Conservation (phyloP, 257 asterid genomes). For the Hygrophila difformis region DNA sequence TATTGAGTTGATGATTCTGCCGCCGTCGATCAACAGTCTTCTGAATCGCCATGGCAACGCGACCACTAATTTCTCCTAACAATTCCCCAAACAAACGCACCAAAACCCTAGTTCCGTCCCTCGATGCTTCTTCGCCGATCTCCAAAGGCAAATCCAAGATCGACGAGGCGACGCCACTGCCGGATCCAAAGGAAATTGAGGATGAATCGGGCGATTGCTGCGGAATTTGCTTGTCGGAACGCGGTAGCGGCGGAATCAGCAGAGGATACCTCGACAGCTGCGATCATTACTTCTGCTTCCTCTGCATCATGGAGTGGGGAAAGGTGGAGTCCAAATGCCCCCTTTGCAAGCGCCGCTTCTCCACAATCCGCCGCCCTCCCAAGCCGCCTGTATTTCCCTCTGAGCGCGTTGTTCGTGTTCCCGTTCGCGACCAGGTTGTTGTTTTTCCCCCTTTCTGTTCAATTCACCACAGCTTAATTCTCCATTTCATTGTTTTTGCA, state of each 20-base stretch:
- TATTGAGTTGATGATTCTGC: too few species aligned
- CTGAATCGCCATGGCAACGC: conserved; percentile 15
- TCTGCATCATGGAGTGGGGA: conserved; percentile 79
- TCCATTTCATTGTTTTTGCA: conserved; percentile 1
- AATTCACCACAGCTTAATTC: background rate
- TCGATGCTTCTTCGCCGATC: conserved; percentile 7
- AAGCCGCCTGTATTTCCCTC: conserved; percentile 40
- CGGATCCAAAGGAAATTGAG: conserved; percentile 3
- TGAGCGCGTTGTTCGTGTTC: conserved; percentile 47
- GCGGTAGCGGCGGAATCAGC: conserved; percentile 24
- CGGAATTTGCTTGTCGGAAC: conserved; percentile 60
- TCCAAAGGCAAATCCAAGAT: conserved; percentile 34
- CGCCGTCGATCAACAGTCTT: too few species aligned
- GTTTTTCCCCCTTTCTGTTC: background rate
- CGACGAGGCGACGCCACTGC: conserved; percentile 8
- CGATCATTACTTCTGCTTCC: conserved; percentile 61
- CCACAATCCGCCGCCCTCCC: conserved; percentile 56
- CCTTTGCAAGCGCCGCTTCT: conserved; percentile 64
- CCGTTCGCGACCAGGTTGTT: conserved; percentile 66
- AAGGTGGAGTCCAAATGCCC: conserved; percentile 78
- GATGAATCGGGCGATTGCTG: conserved; percentile 27
- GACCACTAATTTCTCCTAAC: conserved; percentile 1
- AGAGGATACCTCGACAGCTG: conserved; percentile 67
- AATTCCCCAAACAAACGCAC: conserved; percentile 27
- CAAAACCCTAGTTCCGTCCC: conserved; percentile 15